Base-by-base conservation (phyloP, 208 protist genomes). In the Trypanosoma melophagium region DNA sequence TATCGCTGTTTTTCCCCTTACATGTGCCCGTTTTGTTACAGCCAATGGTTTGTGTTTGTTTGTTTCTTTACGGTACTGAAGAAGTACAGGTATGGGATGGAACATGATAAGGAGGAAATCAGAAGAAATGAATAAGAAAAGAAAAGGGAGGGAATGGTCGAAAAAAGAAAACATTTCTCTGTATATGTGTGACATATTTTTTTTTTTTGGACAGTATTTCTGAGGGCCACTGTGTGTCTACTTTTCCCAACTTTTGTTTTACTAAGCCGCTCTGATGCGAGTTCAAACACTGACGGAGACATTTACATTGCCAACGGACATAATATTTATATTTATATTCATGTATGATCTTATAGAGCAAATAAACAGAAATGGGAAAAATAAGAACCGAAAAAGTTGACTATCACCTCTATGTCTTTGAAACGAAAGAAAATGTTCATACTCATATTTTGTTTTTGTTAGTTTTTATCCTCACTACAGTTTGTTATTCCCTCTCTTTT, bases 121-220 rank as follows among this genome's bases (percentile, higher is more conserved):
- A 47, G 54, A 21, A 42, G 40, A 28, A 69, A 76, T 51, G 42
- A 25, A 74, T 35, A 24, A 28, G 16, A 38, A 21, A 68, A 19
- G 24, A 22, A 67, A 24, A 55, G 17, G 13, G 14, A 21, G 14
- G 45, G 19, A 57, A 54, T 40, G 13, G 22, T 59, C 19, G 28
- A 57, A 22, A 51, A 28, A 16, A 24, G 3, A 28, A 35, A 35
- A 35, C 1, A 35, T 25, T 22, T 55, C 10, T 50, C 7, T 66
- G 7, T 56, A n/a, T 17, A 42, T 47, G 14, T 60, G 9, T 21
- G 22, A 1, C 51, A 24, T 45, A 3, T 7, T 47, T 45, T 57
- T 7, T 56, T 58, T 69, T 16, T 69, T 5, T 35, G 28, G 28
- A 35, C 28, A 35, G 5, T 5, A 5, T 35, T 35, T 35, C 28